Evolutionary conservation across 768 basidiomycete species (phyloP), one percentile per base, ranked within the genome.

Genomic region (Auricularia heimuer): DNA sequence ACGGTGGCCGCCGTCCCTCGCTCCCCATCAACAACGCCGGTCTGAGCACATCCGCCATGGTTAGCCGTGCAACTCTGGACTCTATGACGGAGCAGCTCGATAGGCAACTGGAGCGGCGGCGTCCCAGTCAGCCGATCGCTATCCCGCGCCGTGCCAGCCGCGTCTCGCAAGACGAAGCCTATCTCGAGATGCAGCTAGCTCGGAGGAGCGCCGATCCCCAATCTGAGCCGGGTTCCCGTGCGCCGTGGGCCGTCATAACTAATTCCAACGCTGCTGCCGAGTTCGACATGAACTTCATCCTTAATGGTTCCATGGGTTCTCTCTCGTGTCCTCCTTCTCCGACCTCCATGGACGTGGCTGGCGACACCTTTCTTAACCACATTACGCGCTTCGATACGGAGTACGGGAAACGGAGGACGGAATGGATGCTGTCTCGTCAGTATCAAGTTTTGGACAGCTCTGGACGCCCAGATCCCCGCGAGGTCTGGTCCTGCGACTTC

Each of bases 401-500:
- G 54, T 77, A 75, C 62, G 75, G 72, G 58, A 73, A 68, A 33
- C 68, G 75, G 44, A 65, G 76, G 16, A 74, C 73, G 12, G 70
- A 74, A 24, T 77, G 76, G 76, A 74, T 73, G 10, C 76, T 76
- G 64, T 34, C 63, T 69, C 51, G 71, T 70, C 11, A 71, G 70
- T 44, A 44, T 69, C 0, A 24, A 67, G 33, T 10, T 14, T 18
- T 61, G 2, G 39, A 36, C 62, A 33, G 54, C 34, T 29, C 56
- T 33, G 56, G 56, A 6, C 24, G 56, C 29, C 16, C 56, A 24
- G 56, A 60, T 61, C 74, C 80, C 35, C 82, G 84, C 65, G 89
- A 91, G 69, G 76, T 84, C 65, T 92, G 89, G 90, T 76, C 78
- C 61, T 88, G 85, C 69, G 80, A 80, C 10, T 75, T 82, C 42